Evolutionary conservation across 1,284 basidiomycete species (phyloP).

Genomic region (Lignosus rhinocerotis): DNA sequence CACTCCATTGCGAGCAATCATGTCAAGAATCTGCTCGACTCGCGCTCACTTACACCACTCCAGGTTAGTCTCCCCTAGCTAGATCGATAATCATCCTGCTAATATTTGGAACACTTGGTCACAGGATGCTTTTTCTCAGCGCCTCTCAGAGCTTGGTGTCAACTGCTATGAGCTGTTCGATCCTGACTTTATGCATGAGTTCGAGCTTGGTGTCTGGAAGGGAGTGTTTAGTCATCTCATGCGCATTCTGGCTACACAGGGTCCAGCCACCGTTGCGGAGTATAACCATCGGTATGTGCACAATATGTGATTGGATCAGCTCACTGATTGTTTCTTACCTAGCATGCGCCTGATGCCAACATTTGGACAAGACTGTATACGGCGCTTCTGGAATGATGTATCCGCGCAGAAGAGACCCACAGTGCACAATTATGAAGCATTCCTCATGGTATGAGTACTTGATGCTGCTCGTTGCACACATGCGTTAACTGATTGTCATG

Average conservation of each 20-base stretch:
- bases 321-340: neutral
- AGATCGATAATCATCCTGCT: neutral
- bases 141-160: conserved; percentile 36
- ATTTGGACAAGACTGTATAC: conserved; percentile 28
- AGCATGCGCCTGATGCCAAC: conserved; percentile 26
- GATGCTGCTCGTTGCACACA: neutral
- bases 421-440: conserved; percentile 37
- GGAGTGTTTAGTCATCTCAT: conserved; percentile 27
- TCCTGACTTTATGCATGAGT: conserved; percentile 31
- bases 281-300: conserved; percentile 24
- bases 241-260: conserved; percentile 21
- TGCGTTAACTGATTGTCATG: too few species aligned
- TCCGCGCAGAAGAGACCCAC: conserved; percentile 31
- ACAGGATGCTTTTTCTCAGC: conserved; percentile 34
- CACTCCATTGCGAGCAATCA: neutral
- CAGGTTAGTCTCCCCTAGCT: conserved; percentile 18
- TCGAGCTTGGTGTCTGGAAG: conserved; percentile 34
- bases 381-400: conserved; percentile 22
- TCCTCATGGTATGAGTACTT: neutral
- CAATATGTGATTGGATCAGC: too few species aligned
- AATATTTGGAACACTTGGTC: neutral
- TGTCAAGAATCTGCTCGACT: neutral
- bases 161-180: conserved; percentile 25
- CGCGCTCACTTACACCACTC: neutral
- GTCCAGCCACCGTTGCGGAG: conserved; percentile 1